Conservation (phyloP, 371 early-diverging fungal species). For the Caulochytrium protostelioides region DNA sequence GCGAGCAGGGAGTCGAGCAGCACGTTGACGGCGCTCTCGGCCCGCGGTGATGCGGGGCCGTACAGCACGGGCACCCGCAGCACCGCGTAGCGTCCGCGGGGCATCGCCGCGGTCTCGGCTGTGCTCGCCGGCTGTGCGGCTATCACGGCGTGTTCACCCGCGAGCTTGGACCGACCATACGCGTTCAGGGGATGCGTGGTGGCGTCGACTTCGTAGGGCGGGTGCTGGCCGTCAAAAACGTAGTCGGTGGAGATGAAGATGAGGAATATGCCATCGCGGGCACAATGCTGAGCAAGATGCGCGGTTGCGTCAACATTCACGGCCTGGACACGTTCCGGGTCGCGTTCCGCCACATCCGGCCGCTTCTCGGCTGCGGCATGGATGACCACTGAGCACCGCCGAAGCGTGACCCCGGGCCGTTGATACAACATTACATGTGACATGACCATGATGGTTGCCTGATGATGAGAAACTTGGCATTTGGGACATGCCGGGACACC, state of each 20-base stretch:
- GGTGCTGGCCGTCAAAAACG: constrained; percentile 64
- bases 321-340: constrained; percentile 29
- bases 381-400: constrained; percentile 27
- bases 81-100: constrained; percentile 37
- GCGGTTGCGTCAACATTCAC: constrained; percentile 46
- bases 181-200: constrained; percentile 54
- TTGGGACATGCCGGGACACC: no score
- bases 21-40: constrained; percentile 55
- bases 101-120: constrained; percentile 43
- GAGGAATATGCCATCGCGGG: constrained; percentile 25
- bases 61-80: constrained; percentile 64
- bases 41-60: constrained; percentile 38
- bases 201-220: constrained; percentile 50
- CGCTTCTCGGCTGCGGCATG: constrained; percentile 73
- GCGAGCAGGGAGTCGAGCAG: constrained; percentile 44
- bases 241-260: constrained; percentile 78
- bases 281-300: constrained; percentile 28
- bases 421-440: not conserved
- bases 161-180: constrained; percentile 26
- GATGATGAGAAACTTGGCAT: no score
- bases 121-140: constrained; percentile 43
- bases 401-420: not conserved
- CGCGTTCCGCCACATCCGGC: constrained; percentile 55
- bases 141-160: not conserved
- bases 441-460: no score